phyloP scores from a whole-genome alignment of 1,284 basidiomycete genomes.

The Papiliotrema terrestris region DNA sequence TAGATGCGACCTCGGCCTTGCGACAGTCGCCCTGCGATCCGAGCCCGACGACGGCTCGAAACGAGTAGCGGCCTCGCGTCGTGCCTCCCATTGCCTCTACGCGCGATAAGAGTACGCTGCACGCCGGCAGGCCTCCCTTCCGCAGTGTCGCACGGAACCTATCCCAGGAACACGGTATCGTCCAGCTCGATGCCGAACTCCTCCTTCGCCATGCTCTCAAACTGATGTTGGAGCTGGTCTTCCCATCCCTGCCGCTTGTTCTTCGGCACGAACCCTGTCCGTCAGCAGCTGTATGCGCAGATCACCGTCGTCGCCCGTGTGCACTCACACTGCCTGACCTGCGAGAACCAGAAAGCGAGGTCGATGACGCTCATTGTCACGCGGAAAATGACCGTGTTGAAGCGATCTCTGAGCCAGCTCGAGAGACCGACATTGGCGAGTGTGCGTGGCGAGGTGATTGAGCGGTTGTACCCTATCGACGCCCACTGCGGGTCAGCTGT shows the following conservation, averaged over 20 bases:
- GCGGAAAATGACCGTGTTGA: conserved; percentile 47
- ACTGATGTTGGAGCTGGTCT: conserved; percentile 44
- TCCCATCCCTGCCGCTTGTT: conserved; percentile 46
- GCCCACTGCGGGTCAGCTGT: conserved; percentile 50
- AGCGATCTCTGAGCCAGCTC: conserved; percentile 44
- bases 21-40: no score
- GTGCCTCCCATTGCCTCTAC: no score
- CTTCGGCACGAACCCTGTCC: conserved; percentile 36
- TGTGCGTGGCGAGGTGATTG: conserved; percentile 56
- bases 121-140: no score
- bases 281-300: neutral
- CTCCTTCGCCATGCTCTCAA: conserved; percentile 50
- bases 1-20: no score
- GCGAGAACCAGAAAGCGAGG: conserved; percentile 48
- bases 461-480: conserved; percentile 48
- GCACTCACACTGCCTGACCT: conserved; percentile 42
- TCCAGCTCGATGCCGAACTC: conserved; percentile 54
- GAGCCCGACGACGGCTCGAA: no score
- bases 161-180: conserved; percentile 48
- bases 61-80: no score
- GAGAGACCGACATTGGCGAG: conserved; percentile 37
- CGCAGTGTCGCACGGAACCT: no score
- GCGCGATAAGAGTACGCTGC: no score
- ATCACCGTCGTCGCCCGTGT: neutral
- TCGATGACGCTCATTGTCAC: conserved; percentile 50